Evolutionary conservation across 2,329 filamentous ascomycete species (phyloP).

Genomic region (Tothia fuscella): DNA sequence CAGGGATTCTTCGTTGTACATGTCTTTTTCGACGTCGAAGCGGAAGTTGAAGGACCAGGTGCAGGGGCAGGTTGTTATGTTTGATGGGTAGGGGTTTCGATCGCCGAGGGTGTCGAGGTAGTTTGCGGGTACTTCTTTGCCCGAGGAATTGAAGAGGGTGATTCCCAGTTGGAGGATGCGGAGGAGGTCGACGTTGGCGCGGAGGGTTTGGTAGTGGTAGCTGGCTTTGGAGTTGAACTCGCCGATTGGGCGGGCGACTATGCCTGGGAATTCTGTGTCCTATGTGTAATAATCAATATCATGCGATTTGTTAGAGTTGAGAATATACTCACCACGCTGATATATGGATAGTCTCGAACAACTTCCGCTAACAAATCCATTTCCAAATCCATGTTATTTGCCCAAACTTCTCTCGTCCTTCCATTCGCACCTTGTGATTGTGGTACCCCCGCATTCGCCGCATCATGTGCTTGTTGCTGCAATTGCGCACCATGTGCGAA

Average conservation of each 20-base stretch:
- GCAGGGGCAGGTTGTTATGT: slow-evolving; percentile 57
- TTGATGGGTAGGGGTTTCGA: slow-evolving; percentile 32
- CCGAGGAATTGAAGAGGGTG: slow-evolving; percentile 82
- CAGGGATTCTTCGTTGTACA: slow-evolving; percentile 95
- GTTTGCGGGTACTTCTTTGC: slow-evolving; percentile 71
- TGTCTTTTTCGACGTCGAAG: slow-evolving; percentile 87
- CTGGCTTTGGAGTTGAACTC: slow-evolving; percentile 90
- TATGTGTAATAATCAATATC: slow-evolving; percentile 27
- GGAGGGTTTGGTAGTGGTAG: slow-evolving; percentile 96
- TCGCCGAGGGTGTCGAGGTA: slow-evolving; percentile 31
- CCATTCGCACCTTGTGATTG: slow-evolving; percentile 38
- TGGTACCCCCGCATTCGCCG: slow-evolving; percentile 18
- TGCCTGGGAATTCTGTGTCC: slow-evolving; percentile 98
- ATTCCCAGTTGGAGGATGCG: slow-evolving; percentile 97
- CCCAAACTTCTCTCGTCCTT: slow-evolving; percentile 94
- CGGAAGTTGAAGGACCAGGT: slow-evolving; percentile 99
- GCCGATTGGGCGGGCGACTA: slow-evolving; percentile 90
- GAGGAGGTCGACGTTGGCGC: slow-evolving; percentile 92
- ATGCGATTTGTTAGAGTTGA: slow-evolving; percentile 6
- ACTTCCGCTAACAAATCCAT: slow-evolving; percentile 74
- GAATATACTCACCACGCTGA: slow-evolving; percentile 71
- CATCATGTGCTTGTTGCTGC: slow-evolving; percentile 36
- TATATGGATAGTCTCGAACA: slow-evolving; percentile 85
- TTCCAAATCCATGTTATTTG: slow-evolving; percentile 79
- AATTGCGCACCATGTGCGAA: slow-evolving; percentile 62